Evolutionary conservation across 2,329 filamentous ascomycete genomes (phyloP), one percentile per base, ranked within the genome.

Genomic region (Scedosporium boydii): DNA sequence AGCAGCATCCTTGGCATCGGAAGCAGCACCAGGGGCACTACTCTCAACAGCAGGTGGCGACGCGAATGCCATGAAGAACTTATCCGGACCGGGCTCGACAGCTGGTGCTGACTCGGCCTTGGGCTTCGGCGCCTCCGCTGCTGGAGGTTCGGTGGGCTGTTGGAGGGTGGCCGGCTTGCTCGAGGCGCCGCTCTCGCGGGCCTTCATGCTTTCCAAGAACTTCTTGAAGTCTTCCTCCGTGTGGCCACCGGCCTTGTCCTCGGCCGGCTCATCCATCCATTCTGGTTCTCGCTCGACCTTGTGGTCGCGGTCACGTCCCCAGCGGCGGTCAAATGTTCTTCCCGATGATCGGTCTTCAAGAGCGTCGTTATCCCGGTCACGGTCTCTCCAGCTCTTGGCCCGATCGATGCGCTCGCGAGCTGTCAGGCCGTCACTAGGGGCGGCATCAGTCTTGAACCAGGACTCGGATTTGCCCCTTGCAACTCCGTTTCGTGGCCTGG

Each of bases 191-290:
- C 69, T 72, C 64, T 71, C 76, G 68, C 80, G 84, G 65, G 84
- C 82, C 46, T 86, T 93, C 91, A 96, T 96, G 66, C 82, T 83
- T 68, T 96, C 91, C 81, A 96, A 96, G 86, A 93, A 97, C 67
- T 90, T 90, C 76, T 96, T 88, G 73, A 97, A 96, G 67, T 97
- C 93, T 70, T 96, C 92, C 69, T 91, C 88, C 0, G 92, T 96
- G 68, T 91, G 89, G 4, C 82, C 83, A 68, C 88, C 85, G 42
- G 83, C 78, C 68, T 88, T 85, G 60, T 90, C 88, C 63, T 88
- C 87, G 23, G 81, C 81, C 16, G 86, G 85, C 63, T 87, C 83
- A 70, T 96, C 91, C 74, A 96, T 81, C 93, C 93, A 96, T 74
- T 96, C 93, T 4, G 93, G 93, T 59, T 96, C 91, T 66, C 90